phyloP scores from a whole-genome alignment of 805 yeast genomes.

The Kockiozyma suomiensis region DNA sequence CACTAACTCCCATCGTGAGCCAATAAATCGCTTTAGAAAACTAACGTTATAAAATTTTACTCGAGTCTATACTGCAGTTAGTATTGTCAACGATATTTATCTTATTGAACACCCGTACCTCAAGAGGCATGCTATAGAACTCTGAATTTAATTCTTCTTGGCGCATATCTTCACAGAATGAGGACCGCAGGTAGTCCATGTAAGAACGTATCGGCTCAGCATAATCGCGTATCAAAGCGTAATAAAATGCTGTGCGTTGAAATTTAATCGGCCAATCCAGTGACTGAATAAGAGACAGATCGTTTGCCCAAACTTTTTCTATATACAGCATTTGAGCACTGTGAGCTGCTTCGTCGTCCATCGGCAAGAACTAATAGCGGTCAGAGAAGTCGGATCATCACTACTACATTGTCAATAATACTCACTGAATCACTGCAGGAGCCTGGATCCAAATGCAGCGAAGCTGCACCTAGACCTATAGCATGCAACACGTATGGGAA shows the following conservation, averaged over 20 bases:
- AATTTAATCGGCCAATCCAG: conserved; percentile 1
- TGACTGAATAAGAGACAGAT: background rate
- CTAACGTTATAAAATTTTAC: background rate
- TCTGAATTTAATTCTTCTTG: background rate
- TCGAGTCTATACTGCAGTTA: no score
- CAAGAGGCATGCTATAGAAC: conserved; percentile 4
- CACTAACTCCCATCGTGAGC: background rate
- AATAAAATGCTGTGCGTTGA: conserved; percentile 4
- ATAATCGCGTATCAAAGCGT: background rate
- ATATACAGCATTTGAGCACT: background rate
- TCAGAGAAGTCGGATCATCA: background rate
- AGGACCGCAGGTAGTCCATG: background rate
- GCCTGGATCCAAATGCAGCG: background rate
- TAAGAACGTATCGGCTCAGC: background rate
- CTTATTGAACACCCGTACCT: no score
- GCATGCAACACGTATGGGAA: background rate
- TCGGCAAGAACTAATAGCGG: conserved; percentile 1
- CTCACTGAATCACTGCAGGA: conserved; percentile 2
- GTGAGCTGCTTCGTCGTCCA: conserved; percentile 3
- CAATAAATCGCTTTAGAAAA: background rate
- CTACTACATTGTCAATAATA: background rate
- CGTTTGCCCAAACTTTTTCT: background rate
- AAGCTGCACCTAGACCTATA: background rate
- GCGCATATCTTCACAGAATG: background rate
- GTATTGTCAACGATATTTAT: no score